Percentiles rank a stretch among this genome's conserved stretches.
Conservation (phyloP, 306 rosid species). For the Carpinus fangiana region DNA sequence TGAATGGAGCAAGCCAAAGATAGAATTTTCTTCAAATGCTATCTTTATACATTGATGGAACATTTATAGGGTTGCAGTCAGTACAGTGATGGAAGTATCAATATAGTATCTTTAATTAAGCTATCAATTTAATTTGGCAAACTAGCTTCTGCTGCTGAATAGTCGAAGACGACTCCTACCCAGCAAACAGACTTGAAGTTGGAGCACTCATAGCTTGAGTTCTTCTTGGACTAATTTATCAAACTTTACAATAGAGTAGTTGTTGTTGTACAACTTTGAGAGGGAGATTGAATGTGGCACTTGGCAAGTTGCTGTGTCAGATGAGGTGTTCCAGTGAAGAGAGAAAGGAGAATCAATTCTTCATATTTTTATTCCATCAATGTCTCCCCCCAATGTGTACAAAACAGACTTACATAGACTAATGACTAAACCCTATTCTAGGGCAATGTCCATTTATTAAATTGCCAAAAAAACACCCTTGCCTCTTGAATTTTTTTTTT, state of each 20-base stretch:
- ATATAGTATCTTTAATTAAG: not conserved
- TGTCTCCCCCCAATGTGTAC: too few relatives aligned
- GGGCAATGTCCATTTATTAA: too few relatives aligned
- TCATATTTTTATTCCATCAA: too few relatives aligned
- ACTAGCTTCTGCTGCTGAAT: not conserved
- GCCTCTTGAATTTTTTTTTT: too few relatives aligned
- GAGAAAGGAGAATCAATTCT: too few relatives aligned
- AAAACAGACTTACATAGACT: too few relatives aligned
- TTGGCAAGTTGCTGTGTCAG: not conserved
- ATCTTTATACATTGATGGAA: not conserved
- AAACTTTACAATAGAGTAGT: not conserved
- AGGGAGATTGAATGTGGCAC: not conserved
- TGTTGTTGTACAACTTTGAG: not conserved
- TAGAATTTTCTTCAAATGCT: not conserved
- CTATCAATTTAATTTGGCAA: not conserved
- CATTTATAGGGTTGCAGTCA: not conserved
- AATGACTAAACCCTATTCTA: too few relatives aligned
- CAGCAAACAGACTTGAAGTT: not conserved
- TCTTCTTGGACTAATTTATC: not conserved
- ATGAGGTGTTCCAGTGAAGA: not conserved
- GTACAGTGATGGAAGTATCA: not conserved
- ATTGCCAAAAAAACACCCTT: too few relatives aligned
- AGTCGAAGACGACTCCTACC: not conserved
- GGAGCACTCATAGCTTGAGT: not conserved
- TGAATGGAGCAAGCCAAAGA: not conserved